These are phyloP conservation scores for Triticum timopheevii DNA, from an alignment of 176 grass and related monocot genomes.

Conservation along the genomic window DNA sequence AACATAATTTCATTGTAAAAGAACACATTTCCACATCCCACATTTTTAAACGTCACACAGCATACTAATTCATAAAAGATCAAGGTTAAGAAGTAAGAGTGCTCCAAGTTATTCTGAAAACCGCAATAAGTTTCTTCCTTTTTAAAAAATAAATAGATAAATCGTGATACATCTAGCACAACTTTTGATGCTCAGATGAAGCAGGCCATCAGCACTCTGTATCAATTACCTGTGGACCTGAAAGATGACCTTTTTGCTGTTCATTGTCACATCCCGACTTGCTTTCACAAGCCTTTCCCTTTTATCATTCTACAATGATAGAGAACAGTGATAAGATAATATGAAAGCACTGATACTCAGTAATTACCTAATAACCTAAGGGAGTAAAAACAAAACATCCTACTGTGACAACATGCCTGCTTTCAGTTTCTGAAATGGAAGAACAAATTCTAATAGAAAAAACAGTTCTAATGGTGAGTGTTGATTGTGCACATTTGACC, in stretches of 20 bases:
- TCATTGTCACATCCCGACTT: conserved; percentile 98
- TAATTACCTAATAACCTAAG: neutral
- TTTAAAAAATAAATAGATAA: neutral
- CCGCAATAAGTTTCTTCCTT: neutral
- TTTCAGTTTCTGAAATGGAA: neutral
- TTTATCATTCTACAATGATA: conserved; percentile 87
- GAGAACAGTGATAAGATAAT: conserved; percentile 6
- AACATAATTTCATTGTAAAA: neutral
- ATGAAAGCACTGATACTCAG: neutral
- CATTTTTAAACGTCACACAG: neutral
- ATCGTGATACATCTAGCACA: neutral
- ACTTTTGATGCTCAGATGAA: conserved; percentile 1
- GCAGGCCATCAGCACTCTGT: neutral
- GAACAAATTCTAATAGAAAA: neutral
- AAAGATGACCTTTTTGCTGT: conserved; percentile 99
- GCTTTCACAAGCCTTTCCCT: conserved; percentile 92
- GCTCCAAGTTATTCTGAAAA: neutral
- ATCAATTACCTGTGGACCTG: conserved; percentile 88
- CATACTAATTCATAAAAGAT: conserved; percentile 14
- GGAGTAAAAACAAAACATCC: neutral
- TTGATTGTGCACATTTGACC: neutral
- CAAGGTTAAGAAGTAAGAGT: neutral
- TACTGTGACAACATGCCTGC: neutral
- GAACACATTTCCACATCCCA: neutral
- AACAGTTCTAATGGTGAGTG: neutral